Evolutionary conservation across 2,329 filamentous ascomycete genomes (phyloP), one percentile per base, ranked within the genome.

Genomic region (Neurospora sp.): DNA sequence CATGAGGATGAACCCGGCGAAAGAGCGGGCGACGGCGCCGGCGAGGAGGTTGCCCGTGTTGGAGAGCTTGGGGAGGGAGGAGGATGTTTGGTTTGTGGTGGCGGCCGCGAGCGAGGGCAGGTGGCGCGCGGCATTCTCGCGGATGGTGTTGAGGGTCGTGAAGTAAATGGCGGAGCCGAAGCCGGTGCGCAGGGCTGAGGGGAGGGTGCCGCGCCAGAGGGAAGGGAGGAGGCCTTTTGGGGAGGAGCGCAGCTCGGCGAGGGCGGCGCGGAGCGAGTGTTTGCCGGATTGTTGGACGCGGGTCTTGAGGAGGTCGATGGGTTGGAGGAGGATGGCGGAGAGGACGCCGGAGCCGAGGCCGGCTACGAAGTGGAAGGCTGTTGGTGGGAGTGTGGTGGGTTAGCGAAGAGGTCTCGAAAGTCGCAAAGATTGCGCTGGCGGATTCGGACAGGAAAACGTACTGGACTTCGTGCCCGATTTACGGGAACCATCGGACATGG

Each of bases 131-230:
- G 90, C 84, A 75, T 86, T 83, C 71, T 93, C 90, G n/a, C 93
- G 90, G 72, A 97, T 86, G 17, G 89, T 86, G 79, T 97, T 97
- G 72, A 99, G 87, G 66, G 89, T 89, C 58, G 93, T 93, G 79
- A 99, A 98, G 83, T 99, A 99, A 68, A 99, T 87, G 9, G 96
- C 96, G 0, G 92, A 95, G 36, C 96, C 96, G 77, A 96, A 90
- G 70, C 96, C 95, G 1, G 96, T 99, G 71, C 96, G 91, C 66
- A 98, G 86, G n/a, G 93, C 93, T 1, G 93, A 97, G 33, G 96
- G 96, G 0, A 96, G 84, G 4, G 96, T 97, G 69, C 96, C 96
- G 73, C 96, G 90, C 95, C 96, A 99, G 78, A 99, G 88, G 62
- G 89, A 87, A 39, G 88, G 86, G 73, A 97, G 83, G 33, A 83